These are phyloP conservation scores for Craspedostauros australis DNA, from an alignment of 108 stramenopile species.

Conservation along the genomic window DNA sequence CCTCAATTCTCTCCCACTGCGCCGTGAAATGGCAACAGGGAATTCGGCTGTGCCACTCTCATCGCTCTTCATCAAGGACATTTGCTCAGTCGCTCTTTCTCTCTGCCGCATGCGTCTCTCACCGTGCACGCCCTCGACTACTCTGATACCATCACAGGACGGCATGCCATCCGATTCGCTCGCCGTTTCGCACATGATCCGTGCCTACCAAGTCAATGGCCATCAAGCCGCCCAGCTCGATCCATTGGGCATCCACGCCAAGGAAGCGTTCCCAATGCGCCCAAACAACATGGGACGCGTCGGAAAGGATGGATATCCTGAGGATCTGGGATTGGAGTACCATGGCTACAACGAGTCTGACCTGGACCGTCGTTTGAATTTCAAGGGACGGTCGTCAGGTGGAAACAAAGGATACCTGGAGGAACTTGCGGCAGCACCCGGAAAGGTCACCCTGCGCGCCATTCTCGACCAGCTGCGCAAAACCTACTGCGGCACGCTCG, in stretches of 20 bases:
- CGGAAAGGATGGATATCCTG: slow-evolving; percentile 45
- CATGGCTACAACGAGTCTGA: slow-evolving; percentile 91
- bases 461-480: slow-evolving; percentile 75
- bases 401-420: slow-evolving; percentile 96
- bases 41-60: too few relatives aligned
- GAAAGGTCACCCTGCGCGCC: slow-evolving; percentile 80
- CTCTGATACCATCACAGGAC: slow-evolving; percentile 14
- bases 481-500: slow-evolving; percentile 95
- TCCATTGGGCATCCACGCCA: slow-evolving; percentile 85
- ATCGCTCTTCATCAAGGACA: not conserved
- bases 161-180: slow-evolving; percentile 83
- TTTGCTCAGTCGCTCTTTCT: not conserved
- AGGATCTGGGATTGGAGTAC: slow-evolving; percentile 80
- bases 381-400: slow-evolving; percentile 72
- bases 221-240: slow-evolving; percentile 94
- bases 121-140: slow-evolving; percentile 1
- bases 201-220: slow-evolving; percentile 96
- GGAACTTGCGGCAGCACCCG: slow-evolving; percentile 70
- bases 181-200: slow-evolving; percentile 91
- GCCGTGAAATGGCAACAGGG: too few relatives aligned
- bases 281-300: slow-evolving; percentile 41
- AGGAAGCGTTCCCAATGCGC: slow-evolving; percentile 74
- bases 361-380: slow-evolving; percentile 86
- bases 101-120: not conserved
- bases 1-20: too few relatives aligned